phyloP scores from a whole-genome alignment of 768 basidiomycete genomes.

The Epithele typhae region DNA sequence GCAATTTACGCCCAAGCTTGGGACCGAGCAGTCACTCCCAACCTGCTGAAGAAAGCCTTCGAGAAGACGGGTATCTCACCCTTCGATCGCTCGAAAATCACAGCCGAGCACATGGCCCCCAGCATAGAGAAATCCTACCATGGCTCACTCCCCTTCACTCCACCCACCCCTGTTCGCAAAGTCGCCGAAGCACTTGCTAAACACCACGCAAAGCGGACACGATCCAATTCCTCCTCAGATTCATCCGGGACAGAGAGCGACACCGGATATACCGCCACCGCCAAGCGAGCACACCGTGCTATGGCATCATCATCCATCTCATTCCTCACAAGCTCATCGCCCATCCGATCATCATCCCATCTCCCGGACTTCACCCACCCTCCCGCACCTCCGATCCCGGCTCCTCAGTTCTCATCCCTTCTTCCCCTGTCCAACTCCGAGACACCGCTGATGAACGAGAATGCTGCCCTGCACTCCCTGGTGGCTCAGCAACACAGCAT shows the following conservation, averaged over 20 bases:
- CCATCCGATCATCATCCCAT: neutral
- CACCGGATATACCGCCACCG: too few relatives aligned
- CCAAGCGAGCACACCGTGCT: too few relatives aligned
- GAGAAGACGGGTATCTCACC: constrained; percentile 35
- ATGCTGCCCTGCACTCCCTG: neutral
- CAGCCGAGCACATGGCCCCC: constrained; percentile 32
- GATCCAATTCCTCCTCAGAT: neutral
- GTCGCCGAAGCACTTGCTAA: too few relatives aligned
- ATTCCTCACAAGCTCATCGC: neutral
- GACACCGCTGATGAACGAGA: neutral
- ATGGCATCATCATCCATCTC: neutral
- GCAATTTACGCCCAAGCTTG: constrained; percentile 28
- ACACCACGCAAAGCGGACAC: too few relatives aligned
- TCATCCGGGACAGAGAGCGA: neutral
- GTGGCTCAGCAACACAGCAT: neutral
- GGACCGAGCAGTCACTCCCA: constrained; percentile 26
- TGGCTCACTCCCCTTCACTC: neutral
- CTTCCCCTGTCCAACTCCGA: neutral
- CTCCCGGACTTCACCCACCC: neutral
- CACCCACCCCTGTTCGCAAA: neutral
- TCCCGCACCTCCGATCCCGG: neutral
- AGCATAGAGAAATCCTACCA: constrained; percentile 23
- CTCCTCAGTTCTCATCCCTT: neutral
- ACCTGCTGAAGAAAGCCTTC: constrained; percentile 35
- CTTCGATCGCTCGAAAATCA: constrained; percentile 30